Evolutionary conservation across 2,329 filamentous ascomycete species (phyloP), one percentile per base, ranked within the genome.

Genomic region (Talaromyces sp.): DNA sequence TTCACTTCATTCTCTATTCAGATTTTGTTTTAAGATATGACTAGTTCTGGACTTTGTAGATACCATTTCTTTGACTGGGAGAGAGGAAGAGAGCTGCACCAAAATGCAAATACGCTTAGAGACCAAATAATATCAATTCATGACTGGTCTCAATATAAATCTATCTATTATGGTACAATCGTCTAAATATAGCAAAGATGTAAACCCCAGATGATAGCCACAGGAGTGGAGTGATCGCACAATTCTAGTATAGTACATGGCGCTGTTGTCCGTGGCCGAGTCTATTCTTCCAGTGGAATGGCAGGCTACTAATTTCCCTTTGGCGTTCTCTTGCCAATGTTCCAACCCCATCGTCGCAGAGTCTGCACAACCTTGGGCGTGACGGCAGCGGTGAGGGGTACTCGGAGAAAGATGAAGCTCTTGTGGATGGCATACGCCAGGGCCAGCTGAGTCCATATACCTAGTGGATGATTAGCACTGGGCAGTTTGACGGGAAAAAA

Each of bases 351-450:
- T 12, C 86, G 84, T 66, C 94, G 83, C 31, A 99, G 81, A 12
- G 87, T 85, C 77, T 92, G 96, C 70, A 97, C 95, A n/a, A 98
- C 88, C 77, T 96, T 97, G 1, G 95, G 95, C 8, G 91, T 92
- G 36, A 98, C 83, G 2, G 92, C 94, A 12, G 91, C 92, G 1
- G 95, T 95, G 65, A 98, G 79, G 8, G 95, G 95, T 9, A 99
- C 92, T n/a, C 95, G 87, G 67, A 98, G 76, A 76, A 99, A 96
- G 70, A 99, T 97, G 76, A 98, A 92, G 68, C 90, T 96, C 80
- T 99, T 99, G 82, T 99, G 95, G 62, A 99, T 91, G 31, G 94
- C 94, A 72, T 99, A 99, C 12, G 95, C 95, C 56, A 99, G 84
- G 16, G 91, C 92, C 33, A 99, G 81, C 73, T 97, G 92, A 8